phyloP scores from a whole-genome alignment of 192 early-diverging fungal genomes.

The Backusella tuberculispora region DNA sequence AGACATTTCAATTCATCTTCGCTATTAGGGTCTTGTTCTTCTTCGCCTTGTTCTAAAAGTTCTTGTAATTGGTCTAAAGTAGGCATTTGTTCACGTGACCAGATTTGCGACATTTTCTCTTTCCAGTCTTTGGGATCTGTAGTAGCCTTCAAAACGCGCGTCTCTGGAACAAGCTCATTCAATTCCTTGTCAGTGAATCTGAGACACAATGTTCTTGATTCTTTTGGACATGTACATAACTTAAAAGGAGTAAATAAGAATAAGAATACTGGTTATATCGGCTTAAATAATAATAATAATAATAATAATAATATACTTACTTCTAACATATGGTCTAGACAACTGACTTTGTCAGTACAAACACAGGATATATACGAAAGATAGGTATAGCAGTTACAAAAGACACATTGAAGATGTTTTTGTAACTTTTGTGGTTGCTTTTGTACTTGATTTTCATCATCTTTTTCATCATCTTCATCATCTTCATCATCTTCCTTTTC shows the following conservation, averaged over 20 bases:
- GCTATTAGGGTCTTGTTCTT: neutral
- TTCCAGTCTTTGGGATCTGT: conserved; percentile 1
- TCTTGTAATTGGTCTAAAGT: conserved; percentile 20
- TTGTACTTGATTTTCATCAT: no score
- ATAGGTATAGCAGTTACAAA: conserved; percentile 75
- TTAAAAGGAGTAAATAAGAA: neutral
- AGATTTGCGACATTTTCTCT: conserved; percentile 32
- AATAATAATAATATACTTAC: neutral
- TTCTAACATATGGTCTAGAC: conserved; percentile 62
- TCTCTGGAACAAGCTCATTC: conserved; percentile 18
- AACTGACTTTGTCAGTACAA: conserved; percentile 66
- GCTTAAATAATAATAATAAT: neutral
- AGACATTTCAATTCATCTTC: neutral
- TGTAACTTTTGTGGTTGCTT: no score
- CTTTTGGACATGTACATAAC: conserved; percentile 45
- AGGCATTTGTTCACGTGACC: conserved; percentile 41
- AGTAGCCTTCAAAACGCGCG: neutral
- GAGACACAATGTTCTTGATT: conserved; percentile 40
- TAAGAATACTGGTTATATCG: neutral
- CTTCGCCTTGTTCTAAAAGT: neutral
- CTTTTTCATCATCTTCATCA: no score
- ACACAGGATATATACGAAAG: conserved; percentile 67
- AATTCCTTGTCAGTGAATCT: conserved; percentile 45
- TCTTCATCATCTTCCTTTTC: no score
- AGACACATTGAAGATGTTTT: conserved; percentile 43